Percentiles rank a stretch among this genome's conserved stretches.
These are phyloP conservation scores for Chrysoporthe puriensis DNA, from an alignment of 2,329 filamentous ascomycete species.

Conservation along the genomic window DNA sequence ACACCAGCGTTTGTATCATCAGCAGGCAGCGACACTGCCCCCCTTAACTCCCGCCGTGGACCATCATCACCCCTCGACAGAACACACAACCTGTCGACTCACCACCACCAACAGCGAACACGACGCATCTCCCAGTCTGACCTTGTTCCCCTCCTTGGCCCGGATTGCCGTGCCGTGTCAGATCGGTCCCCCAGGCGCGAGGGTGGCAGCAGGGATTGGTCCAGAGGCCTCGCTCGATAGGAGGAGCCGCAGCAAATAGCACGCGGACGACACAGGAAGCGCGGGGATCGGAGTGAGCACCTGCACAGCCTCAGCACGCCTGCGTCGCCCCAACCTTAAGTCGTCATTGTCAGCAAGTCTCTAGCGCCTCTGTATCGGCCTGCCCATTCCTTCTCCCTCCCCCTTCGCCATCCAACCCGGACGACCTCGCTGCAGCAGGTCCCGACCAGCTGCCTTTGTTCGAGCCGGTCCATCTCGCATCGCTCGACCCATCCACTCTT, in stretches of 20 bases:
- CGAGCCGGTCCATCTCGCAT: conserved; percentile 11
- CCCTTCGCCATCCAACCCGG: conserved; percentile 5
- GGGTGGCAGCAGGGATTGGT: conserved; percentile 24
- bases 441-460: conserved; percentile 1
- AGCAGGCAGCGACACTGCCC: conserved; percentile 1
- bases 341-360: conserved; percentile 26
- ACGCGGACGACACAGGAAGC: conserved; percentile 2
- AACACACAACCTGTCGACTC: background rate
- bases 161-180: background rate
- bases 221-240: background rate
- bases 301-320: conserved; percentile 29
- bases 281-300: conserved; percentile 24
- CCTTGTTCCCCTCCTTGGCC: background rate
- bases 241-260: background rate
- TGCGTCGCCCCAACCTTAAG: conserved; percentile 22
- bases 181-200: conserved; percentile 1
- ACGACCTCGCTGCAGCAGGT: conserved; percentile 1
- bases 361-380: conserved; percentile 10
- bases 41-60: background rate
- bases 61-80: conserved; percentile 3
- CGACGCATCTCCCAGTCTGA: background rate
- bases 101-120: background rate
- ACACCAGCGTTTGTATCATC: background rate
- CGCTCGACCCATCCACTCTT: conserved; percentile 6
- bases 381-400: background rate